Conservation (phyloP, 176 grass and related monocot genomes). For the Zea mays region DNA sequence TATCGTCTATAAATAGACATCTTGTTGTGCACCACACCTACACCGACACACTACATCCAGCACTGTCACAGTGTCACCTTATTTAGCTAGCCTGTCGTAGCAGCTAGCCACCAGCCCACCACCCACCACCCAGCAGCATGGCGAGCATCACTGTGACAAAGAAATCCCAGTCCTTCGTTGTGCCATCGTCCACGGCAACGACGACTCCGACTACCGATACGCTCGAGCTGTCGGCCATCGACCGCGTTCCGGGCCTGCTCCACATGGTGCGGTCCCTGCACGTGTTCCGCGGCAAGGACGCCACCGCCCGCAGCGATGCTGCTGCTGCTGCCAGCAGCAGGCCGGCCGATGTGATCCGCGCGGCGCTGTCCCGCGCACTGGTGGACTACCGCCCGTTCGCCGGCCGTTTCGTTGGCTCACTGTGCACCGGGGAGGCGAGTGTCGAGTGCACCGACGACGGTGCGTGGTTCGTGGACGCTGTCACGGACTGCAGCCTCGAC, state of each 20-base stretch:
- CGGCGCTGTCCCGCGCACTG: slow-evolving; percentile 55
- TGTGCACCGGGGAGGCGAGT: slow-evolving; percentile 29
- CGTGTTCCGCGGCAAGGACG: slow-evolving; percentile 43
- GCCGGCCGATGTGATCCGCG: slow-evolving; percentile 50
- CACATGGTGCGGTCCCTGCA: slow-evolving; percentile 65
- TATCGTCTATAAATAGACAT: too few relatives aligned
- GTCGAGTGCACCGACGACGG: slow-evolving; percentile 61
- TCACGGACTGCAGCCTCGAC: slow-evolving; percentile 51
- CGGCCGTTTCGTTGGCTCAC: slow-evolving; percentile 54
- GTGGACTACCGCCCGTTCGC: slow-evolving; percentile 63
- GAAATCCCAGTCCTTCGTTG: slow-evolving; percentile 45
- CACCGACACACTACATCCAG: too few relatives aligned
- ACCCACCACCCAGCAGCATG: too few relatives aligned
- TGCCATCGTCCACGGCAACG: slow-evolving; percentile 22
- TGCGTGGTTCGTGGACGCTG: slow-evolving; percentile 65
- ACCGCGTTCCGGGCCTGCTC: slow-evolving; percentile 58
- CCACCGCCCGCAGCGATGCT: background rate
- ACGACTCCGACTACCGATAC: background rate
- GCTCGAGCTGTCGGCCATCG: slow-evolving; percentile 56
- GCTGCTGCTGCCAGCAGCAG: background rate
- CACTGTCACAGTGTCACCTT: too few relatives aligned
- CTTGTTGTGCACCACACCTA: too few relatives aligned
- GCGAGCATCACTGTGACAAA: slow-evolving; percentile 18
- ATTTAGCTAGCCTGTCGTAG: too few relatives aligned
- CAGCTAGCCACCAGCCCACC: too few relatives aligned